Percentiles rank a stretch among this genome's conserved stretches.
Evolutionary conservation across 208 protist genomes (phyloP).

Genomic region (Crithidia brevicula): DNA sequence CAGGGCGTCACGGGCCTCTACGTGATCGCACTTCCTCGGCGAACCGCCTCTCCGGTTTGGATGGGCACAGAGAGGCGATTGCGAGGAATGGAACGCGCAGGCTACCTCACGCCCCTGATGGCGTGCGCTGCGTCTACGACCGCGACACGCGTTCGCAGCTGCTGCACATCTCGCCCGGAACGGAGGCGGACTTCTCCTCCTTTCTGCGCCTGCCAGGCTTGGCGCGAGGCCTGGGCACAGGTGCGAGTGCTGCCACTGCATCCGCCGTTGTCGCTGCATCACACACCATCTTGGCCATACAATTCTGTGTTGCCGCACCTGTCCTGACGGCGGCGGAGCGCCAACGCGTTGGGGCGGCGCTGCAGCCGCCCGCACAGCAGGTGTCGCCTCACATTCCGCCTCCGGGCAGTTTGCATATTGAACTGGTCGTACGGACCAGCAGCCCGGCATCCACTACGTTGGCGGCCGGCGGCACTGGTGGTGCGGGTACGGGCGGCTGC

Average conservation of each 20-base stretch:
- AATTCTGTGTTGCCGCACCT: slow-evolving; percentile 49
- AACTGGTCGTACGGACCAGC: slow-evolving; percentile 23
- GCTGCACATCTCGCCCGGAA: slow-evolving; percentile 56
- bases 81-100: background rate
- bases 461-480: too few relatives aligned
- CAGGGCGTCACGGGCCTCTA: background rate
- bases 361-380: background rate
- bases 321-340: background rate
- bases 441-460: too few relatives aligned
- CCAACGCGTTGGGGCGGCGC: background rate
- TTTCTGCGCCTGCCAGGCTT: slow-evolving; percentile 25
- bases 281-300: slow-evolving; percentile 48
- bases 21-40: background rate
- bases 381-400: slow-evolving; percentile 1
- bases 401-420: slow-evolving; percentile 23
- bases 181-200: slow-evolving; percentile 52
- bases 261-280: background rate
- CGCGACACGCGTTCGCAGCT: slow-evolving; percentile 71
- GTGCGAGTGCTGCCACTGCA: background rate
- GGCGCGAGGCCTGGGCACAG: background rate
- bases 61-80: background rate
- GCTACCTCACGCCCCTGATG: background rate
- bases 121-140: slow-evolving; percentile 66
- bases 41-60: background rate
- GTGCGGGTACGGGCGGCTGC: slow-evolving; percentile 4